Evolutionary conservation across 2,329 filamentous ascomycete species (phyloP), one percentile per base, ranked within the genome.

Genomic region (Fusarium kyushuense): DNA sequence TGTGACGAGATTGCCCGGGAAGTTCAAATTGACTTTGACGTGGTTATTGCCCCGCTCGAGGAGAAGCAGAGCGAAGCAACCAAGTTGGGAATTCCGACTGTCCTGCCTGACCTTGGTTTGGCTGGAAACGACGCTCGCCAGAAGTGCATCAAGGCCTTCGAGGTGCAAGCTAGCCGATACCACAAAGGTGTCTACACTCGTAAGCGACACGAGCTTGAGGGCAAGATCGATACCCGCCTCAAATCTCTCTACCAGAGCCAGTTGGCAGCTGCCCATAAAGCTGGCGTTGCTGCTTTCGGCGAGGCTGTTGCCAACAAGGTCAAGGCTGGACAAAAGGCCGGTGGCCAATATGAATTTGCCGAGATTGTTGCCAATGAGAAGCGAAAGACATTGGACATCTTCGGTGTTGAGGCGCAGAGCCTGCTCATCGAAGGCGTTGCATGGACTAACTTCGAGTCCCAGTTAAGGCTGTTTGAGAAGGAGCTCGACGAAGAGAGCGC

Each of bases 1-100:
- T 99, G 96, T 79, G 96, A 99, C 77, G 96, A 99, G 80, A 99
- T 99, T 60, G 88, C 94, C 38, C 87, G 94, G 67, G 95, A 97
- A 76, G 96, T 97, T 14, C 84, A 97, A 58, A 81, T 94, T 41
- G 86, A 84, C 3, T 99, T 99, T 72, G 96, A 99, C 74, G 85
- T 89, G 54, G 84, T 88, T n/a, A 90, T 99, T 63, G 77, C 83
- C 11, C 95, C 96, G 0, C 87, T 98, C 16, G 96, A 99, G 79
- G 92, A 96, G 72, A 87, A 91, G 77, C 95, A 97, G 79, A 87
- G 89, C 16, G 91, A 94, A 70, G 89, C 89, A 35, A 84, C 87
- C 29, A 89, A 90, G 47, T 80, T 88, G n/a, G 96, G 96, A 12
- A 90, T 89, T 71, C 86, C 90, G 1, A 82, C 87, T 19, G 89